phyloP scores from a whole-genome alignment of 306 rosid species.

The Dalbergia cultrata region DNA sequence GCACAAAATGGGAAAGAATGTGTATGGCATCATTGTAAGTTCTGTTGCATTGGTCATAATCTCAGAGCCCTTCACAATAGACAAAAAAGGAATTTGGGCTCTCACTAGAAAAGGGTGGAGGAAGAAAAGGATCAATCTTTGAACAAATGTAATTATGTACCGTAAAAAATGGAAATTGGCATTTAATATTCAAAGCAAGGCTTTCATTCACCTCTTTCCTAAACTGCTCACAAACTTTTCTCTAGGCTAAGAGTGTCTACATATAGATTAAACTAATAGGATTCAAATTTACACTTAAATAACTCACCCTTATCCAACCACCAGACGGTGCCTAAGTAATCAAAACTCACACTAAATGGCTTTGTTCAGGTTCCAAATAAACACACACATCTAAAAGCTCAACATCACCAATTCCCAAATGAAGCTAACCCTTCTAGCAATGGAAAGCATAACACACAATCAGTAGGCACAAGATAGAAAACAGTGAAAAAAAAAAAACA shows the following conservation, averaged over 20 bases:
- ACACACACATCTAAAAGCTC: conserved; percentile 7
- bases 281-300: background rate
- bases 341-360: conserved; percentile 1
- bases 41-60: conserved; percentile 2
- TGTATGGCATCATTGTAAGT: background rate
- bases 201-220: conserved; percentile 5
- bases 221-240: conserved; percentile 9
- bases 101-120: background rate
- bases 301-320: background rate
- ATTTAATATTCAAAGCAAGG: conserved; percentile 15
- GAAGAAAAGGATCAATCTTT: background rate
- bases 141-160: background rate
- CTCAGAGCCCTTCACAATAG: background rate
- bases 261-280: background rate
- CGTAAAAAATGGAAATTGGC: background rate
- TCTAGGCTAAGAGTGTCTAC: background rate
- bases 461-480: too few species aligned
- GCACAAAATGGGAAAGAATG: background rate
- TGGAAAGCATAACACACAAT: background rate
- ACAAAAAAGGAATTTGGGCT: background rate
- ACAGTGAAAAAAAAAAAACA: too few species aligned
- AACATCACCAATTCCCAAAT: background rate
- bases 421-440: conserved; percentile 15
- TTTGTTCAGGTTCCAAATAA: background rate
- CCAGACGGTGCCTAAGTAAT: background rate